These are phyloP conservation scores for Rhodotorula sp. DNA, from an alignment of 1,284 basidiomycete genomes.

Conservation along the genomic window DNA sequence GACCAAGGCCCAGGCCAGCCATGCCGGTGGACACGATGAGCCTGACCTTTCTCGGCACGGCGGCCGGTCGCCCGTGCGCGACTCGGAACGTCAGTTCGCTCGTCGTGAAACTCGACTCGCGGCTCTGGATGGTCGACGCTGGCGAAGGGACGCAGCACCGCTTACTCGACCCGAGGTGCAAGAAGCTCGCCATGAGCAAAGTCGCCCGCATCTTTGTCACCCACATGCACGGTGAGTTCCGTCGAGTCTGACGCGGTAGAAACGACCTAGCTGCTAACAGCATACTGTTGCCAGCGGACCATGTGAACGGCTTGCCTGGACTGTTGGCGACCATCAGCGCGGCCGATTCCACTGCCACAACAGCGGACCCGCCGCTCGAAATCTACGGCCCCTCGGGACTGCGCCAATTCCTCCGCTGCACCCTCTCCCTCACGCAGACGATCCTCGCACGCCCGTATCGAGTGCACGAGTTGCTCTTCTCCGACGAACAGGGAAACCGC, in stretches of 20 bases:
- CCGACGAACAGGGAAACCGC: slow-evolving; percentile 52
- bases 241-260: too few species aligned
- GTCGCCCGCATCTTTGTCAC: slow-evolving; percentile 79
- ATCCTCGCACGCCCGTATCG: slow-evolving; percentile 65
- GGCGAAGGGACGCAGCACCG: slow-evolving; percentile 84
- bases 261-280: too few species aligned
- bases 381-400: slow-evolving; percentile 81
- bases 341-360: slow-evolving; percentile 22
- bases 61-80: slow-evolving; percentile 37
- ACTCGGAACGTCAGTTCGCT: slow-evolving; percentile 41
- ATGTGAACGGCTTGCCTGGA: slow-evolving; percentile 56
- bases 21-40: slow-evolving; percentile 29
- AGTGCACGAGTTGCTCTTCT: slow-evolving; percentile 75
- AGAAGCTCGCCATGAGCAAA: slow-evolving; percentile 58
- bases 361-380: slow-evolving; percentile 62
- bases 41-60: slow-evolving; percentile 43
- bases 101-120: slow-evolving; percentile 37
- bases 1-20: not conserved
- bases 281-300: too few species aligned
- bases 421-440: slow-evolving; percentile 67
- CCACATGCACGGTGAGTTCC: slow-evolving; percentile 85
- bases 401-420: slow-evolving; percentile 71
- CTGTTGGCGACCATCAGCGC: slow-evolving; percentile 49
- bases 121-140: slow-evolving; percentile 68
- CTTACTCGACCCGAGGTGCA: slow-evolving; percentile 57